Percentiles rank a stretch among this genome's conserved stretches.
phyloP scores from a whole-genome alignment of 495 filamentous ascomycete genomes.

The Tuber melanosporum region DNA sequence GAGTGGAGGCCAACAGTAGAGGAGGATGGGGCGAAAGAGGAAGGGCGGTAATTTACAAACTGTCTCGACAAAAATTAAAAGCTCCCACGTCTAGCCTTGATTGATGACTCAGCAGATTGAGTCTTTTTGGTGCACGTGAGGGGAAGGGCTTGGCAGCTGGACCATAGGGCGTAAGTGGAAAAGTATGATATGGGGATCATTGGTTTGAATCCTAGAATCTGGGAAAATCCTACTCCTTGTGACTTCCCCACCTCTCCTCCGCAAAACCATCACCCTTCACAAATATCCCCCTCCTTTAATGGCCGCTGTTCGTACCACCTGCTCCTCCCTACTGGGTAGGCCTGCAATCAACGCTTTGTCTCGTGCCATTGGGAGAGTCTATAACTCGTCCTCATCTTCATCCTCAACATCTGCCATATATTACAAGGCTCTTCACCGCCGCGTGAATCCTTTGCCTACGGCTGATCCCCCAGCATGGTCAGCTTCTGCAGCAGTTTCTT shows the following conservation, averaged over 20 bases:
- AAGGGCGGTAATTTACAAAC: background rate
- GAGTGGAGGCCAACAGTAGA: background rate
- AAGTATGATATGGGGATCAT: background rate
- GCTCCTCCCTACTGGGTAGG: background rate
- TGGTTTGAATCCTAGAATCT: background rate
- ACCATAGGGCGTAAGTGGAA: background rate
- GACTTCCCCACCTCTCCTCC: background rate
- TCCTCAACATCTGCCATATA: constrained; percentile 84
- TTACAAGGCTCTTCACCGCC: constrained; percentile 94
- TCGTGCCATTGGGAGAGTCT: constrained; percentile 6
- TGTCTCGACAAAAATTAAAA: background rate
- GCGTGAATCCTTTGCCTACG: constrained; percentile 72
- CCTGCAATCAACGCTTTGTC: background rate
- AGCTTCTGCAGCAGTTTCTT: constrained; percentile 88
- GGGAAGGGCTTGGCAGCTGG: background rate
- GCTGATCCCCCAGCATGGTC: constrained; percentile 79
- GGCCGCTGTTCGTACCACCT: background rate
- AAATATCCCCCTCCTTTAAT: background rate
- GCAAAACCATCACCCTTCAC: constrained; percentile 2
- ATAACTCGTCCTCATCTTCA: constrained; percentile 43
- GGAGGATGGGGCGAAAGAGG: background rate
- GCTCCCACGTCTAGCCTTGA: background rate
- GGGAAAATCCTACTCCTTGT: background rate
- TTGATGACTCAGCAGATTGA: background rate
- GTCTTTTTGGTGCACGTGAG: background rate